These are phyloP conservation scores for Coemansia sp. DNA, from an alignment of 192 early-diverging fungal species.

Conservation along the genomic window DNA sequence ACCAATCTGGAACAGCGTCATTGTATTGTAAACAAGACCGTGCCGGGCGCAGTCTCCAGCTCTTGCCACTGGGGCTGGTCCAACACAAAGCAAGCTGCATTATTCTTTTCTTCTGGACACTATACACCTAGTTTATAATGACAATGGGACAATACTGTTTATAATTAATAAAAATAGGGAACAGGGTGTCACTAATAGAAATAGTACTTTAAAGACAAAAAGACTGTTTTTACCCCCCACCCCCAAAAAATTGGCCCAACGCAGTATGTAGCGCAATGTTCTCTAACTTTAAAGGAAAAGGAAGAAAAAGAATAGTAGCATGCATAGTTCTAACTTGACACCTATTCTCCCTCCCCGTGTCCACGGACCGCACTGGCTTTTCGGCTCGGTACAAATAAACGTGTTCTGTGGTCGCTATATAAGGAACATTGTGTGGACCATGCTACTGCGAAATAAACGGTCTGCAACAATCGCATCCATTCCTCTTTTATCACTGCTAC, in stretches of 20 bases:
- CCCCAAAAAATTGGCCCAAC: neutral
- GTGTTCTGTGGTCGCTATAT: neutral
- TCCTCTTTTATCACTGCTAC: neutral
- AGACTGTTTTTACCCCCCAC: neutral
- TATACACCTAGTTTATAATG: neutral
- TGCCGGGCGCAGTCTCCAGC: neutral
- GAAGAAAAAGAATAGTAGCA: neutral
- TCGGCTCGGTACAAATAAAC: neutral
- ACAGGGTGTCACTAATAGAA: constrained; percentile 1
- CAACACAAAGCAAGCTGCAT: neutral
- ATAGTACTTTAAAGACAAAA: constrained; percentile 1
- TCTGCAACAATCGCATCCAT: neutral
- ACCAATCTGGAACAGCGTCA: neutral
- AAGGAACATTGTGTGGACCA: neutral
- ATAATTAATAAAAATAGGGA: neutral
- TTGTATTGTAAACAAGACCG: neutral
- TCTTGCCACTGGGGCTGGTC: neutral
- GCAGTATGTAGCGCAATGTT: neutral
- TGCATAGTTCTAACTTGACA: neutral
- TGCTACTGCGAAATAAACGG: neutral
- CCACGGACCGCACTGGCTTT: neutral
- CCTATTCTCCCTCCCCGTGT: neutral
- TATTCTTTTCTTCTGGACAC: neutral
- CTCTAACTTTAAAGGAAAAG: neutral
- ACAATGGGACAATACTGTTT: neutral